These are phyloP conservation scores for Yamagishiella unicocca DNA, from an alignment of 139 green algal genomes.

Conservation along the genomic window DNA sequence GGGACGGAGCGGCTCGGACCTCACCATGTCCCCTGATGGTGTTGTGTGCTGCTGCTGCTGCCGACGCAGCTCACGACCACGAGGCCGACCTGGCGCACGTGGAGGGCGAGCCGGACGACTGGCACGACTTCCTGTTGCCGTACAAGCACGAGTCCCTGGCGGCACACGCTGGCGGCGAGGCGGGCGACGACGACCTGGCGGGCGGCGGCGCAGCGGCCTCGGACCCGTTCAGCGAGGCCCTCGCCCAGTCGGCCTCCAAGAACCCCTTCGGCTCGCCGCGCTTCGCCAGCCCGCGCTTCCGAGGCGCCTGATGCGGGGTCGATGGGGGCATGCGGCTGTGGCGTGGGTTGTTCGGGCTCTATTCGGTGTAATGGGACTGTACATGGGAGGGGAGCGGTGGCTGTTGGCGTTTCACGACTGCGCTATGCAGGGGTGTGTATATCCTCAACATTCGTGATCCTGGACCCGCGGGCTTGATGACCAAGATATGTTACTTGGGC, in stretches of 20 bases:
- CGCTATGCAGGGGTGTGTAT: too few relatives aligned
- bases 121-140: conserved; percentile 43
- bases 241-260: background rate
- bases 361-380: too few relatives aligned
- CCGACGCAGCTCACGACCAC: conserved; percentile 33
- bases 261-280: background rate
- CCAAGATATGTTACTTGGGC: too few relatives aligned
- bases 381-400: too few relatives aligned
- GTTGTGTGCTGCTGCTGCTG: too few relatives aligned
- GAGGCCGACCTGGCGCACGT: conserved; percentile 26
- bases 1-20: too few relatives aligned
- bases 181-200: background rate
- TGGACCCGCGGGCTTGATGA: too few relatives aligned
- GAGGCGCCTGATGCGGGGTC: background rate
- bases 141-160: conserved; percentile 1
- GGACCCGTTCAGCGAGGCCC: conserved; percentile 18
- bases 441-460: too few relatives aligned
- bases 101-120: conserved; percentile 42
- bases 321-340: too few relatives aligned
- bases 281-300: conserved; percentile 38
- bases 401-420: too few relatives aligned
- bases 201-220: background rate
- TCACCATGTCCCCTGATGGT: too few relatives aligned
- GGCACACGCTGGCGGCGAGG: background rate
- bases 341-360: too few relatives aligned